These are phyloP conservation scores for Solanum dulcamara DNA, from an alignment of 257 asterid genomes.

Conservation along the genomic window DNA sequence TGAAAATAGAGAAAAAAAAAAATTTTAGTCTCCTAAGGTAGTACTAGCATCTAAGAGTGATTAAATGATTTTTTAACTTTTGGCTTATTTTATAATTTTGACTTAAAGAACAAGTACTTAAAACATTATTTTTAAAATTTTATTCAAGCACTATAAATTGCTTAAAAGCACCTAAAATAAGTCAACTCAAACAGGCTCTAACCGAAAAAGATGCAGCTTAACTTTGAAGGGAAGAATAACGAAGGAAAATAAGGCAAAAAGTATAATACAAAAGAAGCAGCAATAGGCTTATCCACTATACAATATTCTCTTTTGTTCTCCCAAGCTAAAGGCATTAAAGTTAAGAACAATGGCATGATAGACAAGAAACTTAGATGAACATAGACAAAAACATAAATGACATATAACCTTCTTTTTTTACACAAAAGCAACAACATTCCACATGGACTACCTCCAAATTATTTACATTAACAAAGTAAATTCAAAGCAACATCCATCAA, in stretches of 20 bases:
- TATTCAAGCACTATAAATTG: too few relatives aligned
- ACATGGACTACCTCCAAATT: background rate
- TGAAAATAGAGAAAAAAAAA: too few relatives aligned
- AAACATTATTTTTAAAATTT: too few relatives aligned
- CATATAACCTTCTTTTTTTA: background rate
- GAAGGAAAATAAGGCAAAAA: background rate
- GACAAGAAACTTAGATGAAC: background rate
- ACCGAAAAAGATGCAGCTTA: background rate
- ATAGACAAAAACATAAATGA: background rate
- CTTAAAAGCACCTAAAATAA: too few relatives aligned
- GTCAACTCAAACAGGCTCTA: background rate
- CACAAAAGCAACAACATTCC: background rate
- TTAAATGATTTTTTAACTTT: background rate
- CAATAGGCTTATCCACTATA: background rate
- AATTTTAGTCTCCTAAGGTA: background rate
- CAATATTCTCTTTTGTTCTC: background rate
- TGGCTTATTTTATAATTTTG: too few relatives aligned
- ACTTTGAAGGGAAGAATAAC: background rate
- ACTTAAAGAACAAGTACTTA: too few relatives aligned
- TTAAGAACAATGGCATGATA: background rate
- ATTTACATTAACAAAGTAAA: background rate
- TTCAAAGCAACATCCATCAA: background rate
- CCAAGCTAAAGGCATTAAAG: background rate
- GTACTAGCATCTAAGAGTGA: background rate
- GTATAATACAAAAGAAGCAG: background rate